Evolutionary conservation across 108 stramenopile species (phyloP).

Genomic region (Conticribra guillardii): DNA sequence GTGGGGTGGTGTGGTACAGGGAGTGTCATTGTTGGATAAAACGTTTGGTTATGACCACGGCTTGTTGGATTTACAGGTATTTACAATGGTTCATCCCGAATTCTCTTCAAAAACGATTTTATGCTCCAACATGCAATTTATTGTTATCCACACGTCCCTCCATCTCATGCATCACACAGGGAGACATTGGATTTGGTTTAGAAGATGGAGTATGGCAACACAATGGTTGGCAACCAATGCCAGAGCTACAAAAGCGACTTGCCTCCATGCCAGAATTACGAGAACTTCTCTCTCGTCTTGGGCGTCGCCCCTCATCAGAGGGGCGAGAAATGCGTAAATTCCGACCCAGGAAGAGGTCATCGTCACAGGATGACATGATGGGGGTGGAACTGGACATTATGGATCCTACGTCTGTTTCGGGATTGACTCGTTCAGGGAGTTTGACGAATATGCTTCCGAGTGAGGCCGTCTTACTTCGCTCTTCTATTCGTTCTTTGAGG

Average conservation of each 20-base stretch:
- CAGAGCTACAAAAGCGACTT: slow-evolving; percentile 53
- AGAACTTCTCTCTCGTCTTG: slow-evolving; percentile 51
- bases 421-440: slow-evolving; percentile 59
- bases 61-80: slow-evolving; percentile 46
- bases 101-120: too few species aligned
- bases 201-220: slow-evolving; percentile 75
- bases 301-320: slow-evolving; percentile 63
- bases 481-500: slow-evolving; percentile 45
- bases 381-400: slow-evolving; percentile 65
- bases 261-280: slow-evolving; percentile 62
- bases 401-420: slow-evolving; percentile 60
- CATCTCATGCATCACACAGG: slow-evolving; percentile 1
- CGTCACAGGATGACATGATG: slow-evolving; percentile 50
- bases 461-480: slow-evolving; percentile 68
- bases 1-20: slow-evolving; percentile 57
- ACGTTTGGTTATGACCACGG: slow-evolving; percentile 74
- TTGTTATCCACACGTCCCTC: too few species aligned
- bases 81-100: too few species aligned
- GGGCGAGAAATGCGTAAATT: slow-evolving; percentile 58
- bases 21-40: slow-evolving; percentile 60
- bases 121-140: too few species aligned
- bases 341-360: slow-evolving; percentile 50
- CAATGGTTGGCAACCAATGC: slow-evolving; percentile 66
- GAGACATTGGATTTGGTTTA: slow-evolving; percentile 58
- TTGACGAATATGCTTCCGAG: slow-evolving; percentile 78